Percentiles rank a stretch among this genome's conserved stretches.
Conservation (phyloP, 768 basidiomycete genomes). For the Guyanaporus albipodus region DNA sequence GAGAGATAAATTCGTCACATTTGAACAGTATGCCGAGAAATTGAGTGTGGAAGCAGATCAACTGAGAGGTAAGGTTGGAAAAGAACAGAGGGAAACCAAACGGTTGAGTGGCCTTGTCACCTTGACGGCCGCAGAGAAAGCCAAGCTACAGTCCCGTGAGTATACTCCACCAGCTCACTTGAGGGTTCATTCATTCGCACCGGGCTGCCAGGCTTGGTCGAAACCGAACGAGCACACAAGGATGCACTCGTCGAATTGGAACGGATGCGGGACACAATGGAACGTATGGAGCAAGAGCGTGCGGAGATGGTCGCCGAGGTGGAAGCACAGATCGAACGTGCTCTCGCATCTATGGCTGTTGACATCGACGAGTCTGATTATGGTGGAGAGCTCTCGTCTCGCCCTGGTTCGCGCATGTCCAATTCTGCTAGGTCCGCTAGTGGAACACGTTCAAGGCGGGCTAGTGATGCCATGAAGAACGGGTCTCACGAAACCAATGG, state of each 20-base stretch:
- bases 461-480: constrained; percentile 56
- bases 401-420: constrained; percentile 65
- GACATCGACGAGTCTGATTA: constrained; percentile 74
- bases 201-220: constrained; percentile 58
- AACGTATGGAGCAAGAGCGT: constrained; percentile 82
- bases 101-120: constrained; percentile 76
- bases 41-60: constrained; percentile 84
- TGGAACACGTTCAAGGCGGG: constrained; percentile 51
- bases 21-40: constrained; percentile 92
- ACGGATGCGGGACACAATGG: constrained; percentile 81
- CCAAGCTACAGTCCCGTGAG: constrained; percentile 75
- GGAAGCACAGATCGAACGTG: constrained; percentile 86
- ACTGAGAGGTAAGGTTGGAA: constrained; percentile 81
- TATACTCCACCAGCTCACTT: constrained; percentile 11
- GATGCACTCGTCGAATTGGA: constrained; percentile 80
- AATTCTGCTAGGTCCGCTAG: constrained; percentile 42
- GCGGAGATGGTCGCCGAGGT: constrained; percentile 91
- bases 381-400: constrained; percentile 49
- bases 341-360: constrained; percentile 80
- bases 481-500: constrained; percentile 21
- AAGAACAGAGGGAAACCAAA: constrained; percentile 86
- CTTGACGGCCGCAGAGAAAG: constrained; percentile 73
- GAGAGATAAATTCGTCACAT: constrained; percentile 91
- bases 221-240: constrained; percentile 78
- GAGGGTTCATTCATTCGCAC: neutral